phyloP scores from a whole-genome alignment of 805 yeast genomes.

The Candida mattraensis region DNA sequence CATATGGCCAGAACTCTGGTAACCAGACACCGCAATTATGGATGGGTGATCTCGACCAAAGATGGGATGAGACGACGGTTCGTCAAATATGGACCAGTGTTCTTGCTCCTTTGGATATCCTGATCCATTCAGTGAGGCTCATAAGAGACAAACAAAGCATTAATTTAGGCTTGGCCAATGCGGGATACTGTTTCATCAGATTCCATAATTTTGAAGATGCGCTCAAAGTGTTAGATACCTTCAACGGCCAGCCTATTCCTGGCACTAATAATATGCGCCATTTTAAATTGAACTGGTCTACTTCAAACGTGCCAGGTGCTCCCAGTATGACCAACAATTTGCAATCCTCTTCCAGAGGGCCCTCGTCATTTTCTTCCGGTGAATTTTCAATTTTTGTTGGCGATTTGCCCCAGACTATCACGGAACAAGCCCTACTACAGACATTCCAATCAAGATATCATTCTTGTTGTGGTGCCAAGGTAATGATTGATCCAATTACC shows the following conservation, averaged over 20 bases:
- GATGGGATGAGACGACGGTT: constrained; percentile 74
- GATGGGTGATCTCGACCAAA: constrained; percentile 91
- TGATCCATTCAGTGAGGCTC: constrained; percentile 55
- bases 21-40: constrained; percentile 49
- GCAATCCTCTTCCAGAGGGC: constrained; percentile 11
- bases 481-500: constrained; percentile 72
- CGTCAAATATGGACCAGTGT: constrained; percentile 62
- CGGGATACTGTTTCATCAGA: constrained; percentile 82
- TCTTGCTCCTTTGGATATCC: constrained; percentile 55
- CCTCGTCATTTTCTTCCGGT: constrained; percentile 13
- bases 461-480: constrained; percentile 71
- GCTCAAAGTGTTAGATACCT: constrained; percentile 57
- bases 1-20: constrained; percentile 9
- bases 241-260: constrained; percentile 70
- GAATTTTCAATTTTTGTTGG: constrained; percentile 83
- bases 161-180: constrained; percentile 40
- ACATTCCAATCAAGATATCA: constrained; percentile 69
- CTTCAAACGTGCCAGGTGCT: constrained; percentile 34
- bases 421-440: constrained; percentile 63
- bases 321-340: constrained; percentile 14
- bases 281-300: constrained; percentile 81
- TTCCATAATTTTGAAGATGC: constrained; percentile 64
- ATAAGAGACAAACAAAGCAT: constrained; percentile 60
- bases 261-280: constrained; percentile 50
- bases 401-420: constrained; percentile 72